Percentiles rank a stretch among this genome's conserved stretches.
Conservation (phyloP, 2,329 filamentous ascomycete genomes). For the Epichloe gansuensis region DNA sequence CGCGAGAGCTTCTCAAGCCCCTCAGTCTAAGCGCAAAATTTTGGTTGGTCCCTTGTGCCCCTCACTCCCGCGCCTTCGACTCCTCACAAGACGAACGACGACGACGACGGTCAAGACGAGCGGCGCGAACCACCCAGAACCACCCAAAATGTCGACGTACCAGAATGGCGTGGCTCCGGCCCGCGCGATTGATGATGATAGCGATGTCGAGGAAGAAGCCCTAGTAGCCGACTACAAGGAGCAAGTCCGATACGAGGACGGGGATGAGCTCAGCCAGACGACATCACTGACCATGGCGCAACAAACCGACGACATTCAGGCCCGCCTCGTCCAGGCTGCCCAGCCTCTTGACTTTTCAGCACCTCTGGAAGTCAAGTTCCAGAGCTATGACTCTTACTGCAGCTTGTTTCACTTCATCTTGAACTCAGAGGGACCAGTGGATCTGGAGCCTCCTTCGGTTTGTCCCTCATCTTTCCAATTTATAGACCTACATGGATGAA, state of each 20-base stretch:
- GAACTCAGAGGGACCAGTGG: constrained; percentile 97
- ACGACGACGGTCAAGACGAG: constrained; percentile 14
- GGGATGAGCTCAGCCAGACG: constrained; percentile 65
- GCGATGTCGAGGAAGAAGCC: constrained; percentile 90
- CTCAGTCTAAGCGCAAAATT: constrained; percentile 23
- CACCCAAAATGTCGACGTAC: constrained; percentile 43
- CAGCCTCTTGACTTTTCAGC: constrained; percentile 94
- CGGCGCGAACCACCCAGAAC: constrained; percentile 17
- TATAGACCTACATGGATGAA: neutral
- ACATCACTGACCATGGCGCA: constrained; percentile 56
- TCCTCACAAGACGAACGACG: constrained; percentile 14
- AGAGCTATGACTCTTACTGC: constrained; percentile 99
- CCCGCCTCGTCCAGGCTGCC: constrained; percentile 78
- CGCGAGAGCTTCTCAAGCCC: constrained; percentile 12
- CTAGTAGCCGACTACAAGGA: constrained; percentile 93
- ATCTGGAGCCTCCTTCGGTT: constrained; percentile 92
- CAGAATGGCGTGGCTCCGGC: constrained; percentile 47
- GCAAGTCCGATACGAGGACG: constrained; percentile 88
- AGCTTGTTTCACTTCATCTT: constrained; percentile 98
- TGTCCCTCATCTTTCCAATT: constrained; percentile 20
- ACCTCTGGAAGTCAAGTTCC: constrained; percentile 90
- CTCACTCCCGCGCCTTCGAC: constrained; percentile 10
- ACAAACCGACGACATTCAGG: constrained; percentile 83
- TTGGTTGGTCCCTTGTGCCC: constrained; percentile 18
- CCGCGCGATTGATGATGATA: constrained; percentile 62